Conservation (phyloP, 768 basidiomycete species). For the Lactarius pseudohatsudake region DNA sequence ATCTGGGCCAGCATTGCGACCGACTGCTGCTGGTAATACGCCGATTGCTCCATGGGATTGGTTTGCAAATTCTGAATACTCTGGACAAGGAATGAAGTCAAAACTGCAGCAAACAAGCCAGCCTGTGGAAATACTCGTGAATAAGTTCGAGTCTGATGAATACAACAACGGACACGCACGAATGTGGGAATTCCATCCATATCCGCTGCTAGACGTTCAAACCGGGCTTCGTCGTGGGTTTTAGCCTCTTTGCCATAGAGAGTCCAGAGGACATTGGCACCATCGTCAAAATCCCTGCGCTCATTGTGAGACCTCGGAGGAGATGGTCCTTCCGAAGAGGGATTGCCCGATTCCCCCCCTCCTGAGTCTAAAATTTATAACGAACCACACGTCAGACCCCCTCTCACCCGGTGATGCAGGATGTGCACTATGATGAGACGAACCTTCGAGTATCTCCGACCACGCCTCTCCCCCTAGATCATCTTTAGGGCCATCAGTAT, state of each 20-base stretch:
- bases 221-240: background rate
- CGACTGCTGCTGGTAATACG: too few species aligned
- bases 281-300: background rate
- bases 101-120: background rate
- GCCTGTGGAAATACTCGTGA: background rate
- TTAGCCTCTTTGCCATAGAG: background rate
- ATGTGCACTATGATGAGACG: background rate
- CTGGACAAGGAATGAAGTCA: background rate
- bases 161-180: background rate
- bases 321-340: background rate
- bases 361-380: background rate
- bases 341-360: background rate
- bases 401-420: background rate
- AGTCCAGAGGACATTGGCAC: background rate
- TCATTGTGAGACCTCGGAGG: background rate
- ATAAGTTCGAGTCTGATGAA: background rate
- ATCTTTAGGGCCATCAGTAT: background rate
- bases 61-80: background rate
- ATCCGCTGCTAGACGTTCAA: background rate
- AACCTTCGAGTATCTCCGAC: background rate
- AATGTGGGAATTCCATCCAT: background rate
- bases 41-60: background rate
- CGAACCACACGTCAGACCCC: background rate
- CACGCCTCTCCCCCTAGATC: background rate
- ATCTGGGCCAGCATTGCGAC: too few species aligned